Conservation (phyloP, 2,329 filamentous ascomycete species). For the Penicillium olsonii region DNA sequence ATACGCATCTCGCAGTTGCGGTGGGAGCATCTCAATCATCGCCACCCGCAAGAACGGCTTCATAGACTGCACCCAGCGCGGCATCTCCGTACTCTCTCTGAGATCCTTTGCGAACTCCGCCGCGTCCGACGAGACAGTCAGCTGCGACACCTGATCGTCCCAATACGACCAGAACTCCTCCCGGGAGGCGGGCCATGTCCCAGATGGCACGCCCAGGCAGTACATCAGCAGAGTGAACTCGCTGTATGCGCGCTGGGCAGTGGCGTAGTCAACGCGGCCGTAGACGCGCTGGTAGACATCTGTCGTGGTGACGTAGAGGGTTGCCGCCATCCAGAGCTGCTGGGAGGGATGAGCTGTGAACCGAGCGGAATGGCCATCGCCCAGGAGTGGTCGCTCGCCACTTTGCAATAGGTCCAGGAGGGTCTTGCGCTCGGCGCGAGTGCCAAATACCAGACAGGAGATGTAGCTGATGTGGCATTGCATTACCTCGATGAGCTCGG, state of each 20-base stretch:
- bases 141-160: slow-evolving; percentile 32
- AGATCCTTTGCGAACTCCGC: slow-evolving; percentile 34
- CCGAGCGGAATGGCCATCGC: slow-evolving; percentile 23
- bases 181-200: slow-evolving; percentile 33
- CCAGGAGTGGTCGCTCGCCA: slow-evolving; percentile 24
- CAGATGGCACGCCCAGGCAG: slow-evolving; percentile 29
- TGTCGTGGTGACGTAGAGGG: slow-evolving; percentile 38
- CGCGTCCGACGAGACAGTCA: slow-evolving; percentile 32
- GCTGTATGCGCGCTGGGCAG: slow-evolving; percentile 32
- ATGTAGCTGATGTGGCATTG: slow-evolving; percentile 36
- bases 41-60: slow-evolving; percentile 34
- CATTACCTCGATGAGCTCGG: slow-evolving; percentile 32
- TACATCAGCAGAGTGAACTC: slow-evolving; percentile 34
- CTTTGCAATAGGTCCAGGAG: slow-evolving; percentile 29
- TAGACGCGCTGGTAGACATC: slow-evolving; percentile 42
- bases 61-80: slow-evolving; percentile 31
- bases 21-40: slow-evolving; percentile 39
- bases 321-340: slow-evolving; percentile 38
- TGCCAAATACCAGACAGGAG: slow-evolving; percentile 38
- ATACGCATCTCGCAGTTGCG: slow-evolving; percentile 34
- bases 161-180: slow-evolving; percentile 39
- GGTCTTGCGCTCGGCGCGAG: slow-evolving; percentile 28
- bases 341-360: slow-evolving; percentile 22
- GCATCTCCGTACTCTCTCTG: slow-evolving; percentile 26
- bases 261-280: slow-evolving; percentile 32